A percentile compares a stretch with the other conserved stretches of the same genome.
These are phyloP conservation scores for Cryphonectria nitschkei DNA, from an alignment of 2,329 filamentous ascomycete genomes.

Conservation along the genomic window DNA sequence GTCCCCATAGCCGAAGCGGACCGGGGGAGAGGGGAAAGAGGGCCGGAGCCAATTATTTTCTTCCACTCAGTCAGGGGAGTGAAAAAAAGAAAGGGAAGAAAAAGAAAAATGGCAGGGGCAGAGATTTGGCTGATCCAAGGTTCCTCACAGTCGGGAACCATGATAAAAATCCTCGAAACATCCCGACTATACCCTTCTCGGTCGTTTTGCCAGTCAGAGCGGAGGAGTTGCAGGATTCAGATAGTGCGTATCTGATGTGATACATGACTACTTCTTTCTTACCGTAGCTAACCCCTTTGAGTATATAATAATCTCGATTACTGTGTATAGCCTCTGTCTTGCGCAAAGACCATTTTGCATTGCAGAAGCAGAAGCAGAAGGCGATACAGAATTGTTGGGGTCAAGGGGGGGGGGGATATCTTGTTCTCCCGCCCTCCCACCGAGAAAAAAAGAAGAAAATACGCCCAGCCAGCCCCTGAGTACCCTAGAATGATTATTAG, in stretches of 20 bases:
- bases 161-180: not conserved
- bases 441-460: not conserved
- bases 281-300: not conserved
- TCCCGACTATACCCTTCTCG: not conserved
- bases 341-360: not conserved
- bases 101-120: not conserved
- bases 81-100: not conserved
- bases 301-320: not conserved
- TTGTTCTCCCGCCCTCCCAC: not conserved
- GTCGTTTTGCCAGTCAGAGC: not conserved
- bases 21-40: not conserved
- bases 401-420: too few species aligned
- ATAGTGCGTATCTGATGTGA: not conserved
- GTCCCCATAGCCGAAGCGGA: not conserved
- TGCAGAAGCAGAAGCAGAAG: not conserved
- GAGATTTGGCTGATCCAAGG: not conserved
- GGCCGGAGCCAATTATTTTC: not conserved
- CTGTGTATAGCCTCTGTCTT: not conserved
- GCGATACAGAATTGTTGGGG: too few species aligned
- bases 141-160: too few species aligned
- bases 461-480: not conserved
- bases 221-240: conserved; percentile 1
- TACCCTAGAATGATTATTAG: not conserved
- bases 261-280: not conserved
- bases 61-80: not conserved